These are phyloP conservation scores for Cyclocybe cylindracea DNA, from an alignment of 768 basidiomycete species.

Conservation along the genomic window DNA sequence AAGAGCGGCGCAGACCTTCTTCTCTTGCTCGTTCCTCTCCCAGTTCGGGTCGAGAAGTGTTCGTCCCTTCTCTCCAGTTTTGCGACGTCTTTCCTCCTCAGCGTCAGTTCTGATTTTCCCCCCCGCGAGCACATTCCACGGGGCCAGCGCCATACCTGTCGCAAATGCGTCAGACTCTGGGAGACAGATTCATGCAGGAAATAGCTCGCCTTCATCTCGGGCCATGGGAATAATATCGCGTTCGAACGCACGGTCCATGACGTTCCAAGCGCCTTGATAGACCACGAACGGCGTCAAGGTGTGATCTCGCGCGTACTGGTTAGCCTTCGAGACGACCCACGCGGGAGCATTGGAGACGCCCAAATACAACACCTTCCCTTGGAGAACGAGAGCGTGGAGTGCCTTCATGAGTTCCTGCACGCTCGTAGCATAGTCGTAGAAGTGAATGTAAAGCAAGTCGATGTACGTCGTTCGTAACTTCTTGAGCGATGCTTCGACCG, in stretches of 20 bases:
- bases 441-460: conserved; percentile 48
- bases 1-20: conserved; percentile 40
- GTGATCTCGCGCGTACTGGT: conserved; percentile 48
- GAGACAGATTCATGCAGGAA: not conserved
- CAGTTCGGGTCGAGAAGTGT: conserved; percentile 30
- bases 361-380: conserved; percentile 54
- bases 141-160: conserved; percentile 32
- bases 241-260: conserved; percentile 46
- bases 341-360: conserved; percentile 43
- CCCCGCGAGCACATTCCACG: conserved; percentile 33
- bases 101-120: conserved; percentile 58
- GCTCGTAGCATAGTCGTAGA: conserved; percentile 53
- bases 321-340: conserved; percentile 46
- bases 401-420: conserved; percentile 60
- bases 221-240: conserved; percentile 54
- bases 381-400: conserved; percentile 50
- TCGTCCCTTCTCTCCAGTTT: conserved; percentile 42
- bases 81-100: conserved; percentile 26
- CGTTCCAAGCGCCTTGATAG: conserved; percentile 49
- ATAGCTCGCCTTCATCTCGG: conserved; percentile 37
- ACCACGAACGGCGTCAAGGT: conserved; percentile 50
- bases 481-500: conserved; percentile 44
- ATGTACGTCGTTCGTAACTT: conserved; percentile 48
- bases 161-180: not conserved
- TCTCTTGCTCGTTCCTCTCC: conserved; percentile 48